Evolutionary conservation across 345 rosid species (phyloP), one percentile per base, ranked within the genome.

Genomic region (Populus davidiana): DNA sequence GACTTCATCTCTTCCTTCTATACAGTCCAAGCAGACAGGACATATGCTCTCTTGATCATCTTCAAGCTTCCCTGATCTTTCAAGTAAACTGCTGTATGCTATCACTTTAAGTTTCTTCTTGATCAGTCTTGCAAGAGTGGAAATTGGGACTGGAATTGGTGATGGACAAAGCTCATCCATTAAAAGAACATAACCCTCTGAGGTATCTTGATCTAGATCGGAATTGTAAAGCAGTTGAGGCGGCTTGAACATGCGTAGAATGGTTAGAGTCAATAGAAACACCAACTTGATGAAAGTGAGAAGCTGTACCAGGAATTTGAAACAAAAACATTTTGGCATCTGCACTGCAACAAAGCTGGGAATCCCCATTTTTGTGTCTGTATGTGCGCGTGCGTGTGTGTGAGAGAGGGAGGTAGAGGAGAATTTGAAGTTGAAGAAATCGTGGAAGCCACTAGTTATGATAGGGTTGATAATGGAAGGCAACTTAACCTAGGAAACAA

Each of bases 21-120:
- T 59, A 17, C 38, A 43, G 33, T 77, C 83, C 78, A 89, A 78
- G 86, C 90, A 89, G 2, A 89, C 85, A 49, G 76, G 41, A 77
- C 92, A 89, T 61, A 27, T 14, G 14, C 38, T 33, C n/a, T 27
- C 79, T 54, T 20, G 27, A 59, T 59, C 70, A 8, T 75, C 76
- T 67, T 29, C 74, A 8, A 20, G 41, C 39, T 14, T 35, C 27
- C 68, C 71, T 33, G 27, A 6, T 54, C 68, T 81, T 68, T 54
- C 69, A 35, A 83, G 78, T 25, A 73, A 68, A 25, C 71, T 67
- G 54, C 79, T 67, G 67, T 72, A 80, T 25, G 76, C 74, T 44
- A 79, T 76, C 39, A 85, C 83, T 8, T 77, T 83, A 20, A 87
- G 80, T 43, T 33, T 81, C 79, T 75, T 78, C 84, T 82, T 87